Evolutionary conservation across 1,284 basidiomycete genomes (phyloP).

Genomic region (Papiliotrema terrestris): DNA sequence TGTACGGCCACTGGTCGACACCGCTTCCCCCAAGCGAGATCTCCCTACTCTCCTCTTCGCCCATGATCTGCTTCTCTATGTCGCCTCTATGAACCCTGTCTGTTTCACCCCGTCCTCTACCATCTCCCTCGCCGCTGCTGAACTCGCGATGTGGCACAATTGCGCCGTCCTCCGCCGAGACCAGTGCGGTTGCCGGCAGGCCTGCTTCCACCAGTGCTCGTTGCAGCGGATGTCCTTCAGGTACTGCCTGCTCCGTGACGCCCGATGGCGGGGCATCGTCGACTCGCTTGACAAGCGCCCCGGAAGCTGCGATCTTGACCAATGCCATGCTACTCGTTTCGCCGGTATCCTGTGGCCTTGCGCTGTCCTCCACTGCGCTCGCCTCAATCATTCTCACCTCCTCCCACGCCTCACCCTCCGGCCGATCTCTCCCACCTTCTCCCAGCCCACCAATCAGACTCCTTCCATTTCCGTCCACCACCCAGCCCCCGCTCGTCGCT

Average conservation of each 20-base stretch:
- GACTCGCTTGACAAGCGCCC: neutral
- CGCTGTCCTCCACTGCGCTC: neutral
- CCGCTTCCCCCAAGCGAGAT: constrained; percentile 54
- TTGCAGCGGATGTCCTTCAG: constrained; percentile 39
- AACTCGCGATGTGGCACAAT: constrained; percentile 42
- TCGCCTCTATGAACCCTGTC: constrained; percentile 25
- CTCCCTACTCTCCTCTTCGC: constrained; percentile 56
- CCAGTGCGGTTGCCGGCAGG: constrained; percentile 44
- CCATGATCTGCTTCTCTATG: constrained; percentile 55
- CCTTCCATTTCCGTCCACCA: constrained; percentile 35
- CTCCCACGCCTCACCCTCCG: constrained; percentile 39
- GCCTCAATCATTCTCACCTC: constrained; percentile 17
- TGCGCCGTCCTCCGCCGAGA: constrained; percentile 36
- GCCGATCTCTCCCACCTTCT: constrained; percentile 28
- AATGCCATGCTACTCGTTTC: neutral
- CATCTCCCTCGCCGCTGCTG: constrained; percentile 30
- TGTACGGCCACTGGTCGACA: constrained; percentile 84
- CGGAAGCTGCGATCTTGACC: constrained; percentile 12
- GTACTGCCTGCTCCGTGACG: constrained; percentile 27
- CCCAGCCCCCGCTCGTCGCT: constrained; percentile 33
- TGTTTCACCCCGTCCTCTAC: constrained; percentile 31
- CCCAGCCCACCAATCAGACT: constrained; percentile 37
- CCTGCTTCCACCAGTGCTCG: constrained; percentile 43
- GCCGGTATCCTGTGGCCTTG: neutral
- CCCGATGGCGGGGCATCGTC: neutral